Conservation (phyloP, 495 filamentous ascomycete species). For the Amorphotheca resinae region DNA sequence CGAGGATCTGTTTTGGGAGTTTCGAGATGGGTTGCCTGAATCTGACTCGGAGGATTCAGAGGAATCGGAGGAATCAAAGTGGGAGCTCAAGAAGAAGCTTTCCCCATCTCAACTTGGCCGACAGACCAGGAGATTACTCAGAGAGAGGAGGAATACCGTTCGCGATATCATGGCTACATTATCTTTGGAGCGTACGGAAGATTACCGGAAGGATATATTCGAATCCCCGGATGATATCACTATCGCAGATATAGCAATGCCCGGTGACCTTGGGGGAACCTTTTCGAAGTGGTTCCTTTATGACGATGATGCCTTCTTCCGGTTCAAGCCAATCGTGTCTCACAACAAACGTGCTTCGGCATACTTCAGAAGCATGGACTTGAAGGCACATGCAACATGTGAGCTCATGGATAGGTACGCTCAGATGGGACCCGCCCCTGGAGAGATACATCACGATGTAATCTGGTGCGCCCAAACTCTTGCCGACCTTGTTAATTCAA, state of each 20-base stretch:
- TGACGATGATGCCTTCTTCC: slow-evolving; percentile 14
- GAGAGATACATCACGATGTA: slow-evolving; percentile 8
- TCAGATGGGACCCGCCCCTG: slow-evolving; percentile 3
- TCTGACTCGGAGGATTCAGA: slow-evolving; percentile 3
- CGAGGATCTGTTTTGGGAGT: slow-evolving; percentile 18
- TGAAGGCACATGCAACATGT: slow-evolving; percentile 8
- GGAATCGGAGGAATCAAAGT: slow-evolving; percentile 14
- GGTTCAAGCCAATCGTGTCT: slow-evolving; percentile 10
- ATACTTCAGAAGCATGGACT: slow-evolving; percentile 15
- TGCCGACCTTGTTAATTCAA: slow-evolving; percentile 13
- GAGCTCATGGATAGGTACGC: slow-evolving; percentile 12
- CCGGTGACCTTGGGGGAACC: slow-evolving; percentile 13
- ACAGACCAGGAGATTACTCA: slow-evolving; percentile 7
- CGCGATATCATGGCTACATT: slow-evolving; percentile 21
- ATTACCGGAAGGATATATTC: slow-evolving; percentile 17
- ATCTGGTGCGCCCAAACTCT: slow-evolving; percentile 18
- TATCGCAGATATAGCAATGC: neutral
- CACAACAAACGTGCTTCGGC: slow-evolving; percentile 13
- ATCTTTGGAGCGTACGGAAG: slow-evolving; percentile 6
- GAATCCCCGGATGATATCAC: slow-evolving; percentile 8
- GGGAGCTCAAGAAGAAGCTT: slow-evolving; percentile 14
- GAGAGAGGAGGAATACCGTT: slow-evolving; percentile 6
- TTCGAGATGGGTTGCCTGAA: slow-evolving; percentile 8
- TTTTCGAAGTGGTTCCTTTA: slow-evolving; percentile 12
- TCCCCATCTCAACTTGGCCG: neutral